Evolutionary conservation across 495 filamentous ascomycete genomes (phyloP).

Genomic region (Clavariopsis aquatica): DNA sequence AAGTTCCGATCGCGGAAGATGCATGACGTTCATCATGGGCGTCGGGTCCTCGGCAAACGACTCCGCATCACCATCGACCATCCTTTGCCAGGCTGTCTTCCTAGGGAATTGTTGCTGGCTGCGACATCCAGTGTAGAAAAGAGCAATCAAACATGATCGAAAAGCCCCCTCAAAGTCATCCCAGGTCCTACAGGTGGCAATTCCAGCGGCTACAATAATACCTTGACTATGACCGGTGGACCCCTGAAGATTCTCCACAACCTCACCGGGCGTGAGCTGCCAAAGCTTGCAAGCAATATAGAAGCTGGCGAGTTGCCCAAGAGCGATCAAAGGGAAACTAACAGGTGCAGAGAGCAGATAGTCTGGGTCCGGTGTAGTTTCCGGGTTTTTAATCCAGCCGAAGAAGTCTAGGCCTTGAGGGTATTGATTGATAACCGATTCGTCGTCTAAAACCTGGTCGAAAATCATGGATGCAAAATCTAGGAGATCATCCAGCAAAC

Average conservation of each 20-base stretch:
- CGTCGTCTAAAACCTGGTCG: constrained; percentile 17
- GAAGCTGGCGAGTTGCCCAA: constrained; percentile 42
- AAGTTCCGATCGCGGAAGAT: constrained; percentile 11
- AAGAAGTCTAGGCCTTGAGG: constrained; percentile 31
- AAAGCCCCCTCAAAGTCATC: constrained; percentile 36
- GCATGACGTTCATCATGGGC: constrained; percentile 23
- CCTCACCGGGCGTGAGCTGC: constrained; percentile 36
- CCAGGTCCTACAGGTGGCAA: constrained; percentile 43
- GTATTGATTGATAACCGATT: constrained; percentile 11
- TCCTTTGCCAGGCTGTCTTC: constrained; percentile 28
- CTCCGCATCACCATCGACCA: constrained; percentile 12
- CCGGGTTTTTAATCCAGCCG: constrained; percentile 36
- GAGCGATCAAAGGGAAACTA: constrained; percentile 44
- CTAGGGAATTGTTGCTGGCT: constrained; percentile 26
- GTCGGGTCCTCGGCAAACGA: constrained; percentile 11
- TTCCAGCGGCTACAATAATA: constrained; percentile 38
- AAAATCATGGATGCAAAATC: constrained; percentile 24
- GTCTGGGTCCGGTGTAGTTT: constrained; percentile 23
- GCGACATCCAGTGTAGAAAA: constrained; percentile 27
- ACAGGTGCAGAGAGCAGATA: constrained; percentile 42
- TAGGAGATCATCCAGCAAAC: constrained; percentile 18
- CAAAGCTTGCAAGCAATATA: constrained; percentile 40
- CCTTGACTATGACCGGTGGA: constrained; percentile 47
- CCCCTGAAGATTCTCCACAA: constrained; percentile 35
- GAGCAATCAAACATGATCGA: constrained; percentile 17